Evolutionary conservation across 148 eudicot species (phyloP).

Genomic region (Diospyros kaki): DNA sequence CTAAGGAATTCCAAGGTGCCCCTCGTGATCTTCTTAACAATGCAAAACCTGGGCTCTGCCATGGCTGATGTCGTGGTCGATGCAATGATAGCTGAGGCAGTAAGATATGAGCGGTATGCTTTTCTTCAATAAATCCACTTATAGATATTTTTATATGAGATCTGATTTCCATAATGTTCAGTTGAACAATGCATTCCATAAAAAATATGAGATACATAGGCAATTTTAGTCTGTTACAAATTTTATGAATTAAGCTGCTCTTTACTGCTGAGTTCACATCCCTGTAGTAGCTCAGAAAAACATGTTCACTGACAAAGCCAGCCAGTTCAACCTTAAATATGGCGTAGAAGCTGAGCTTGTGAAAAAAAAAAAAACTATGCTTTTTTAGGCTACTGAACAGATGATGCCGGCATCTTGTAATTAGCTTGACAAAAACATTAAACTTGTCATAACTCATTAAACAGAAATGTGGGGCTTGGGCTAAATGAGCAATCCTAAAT

Average conservation of each 20-base stretch:
- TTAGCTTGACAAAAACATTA: background rate
- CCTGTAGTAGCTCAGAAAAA: too few species aligned
- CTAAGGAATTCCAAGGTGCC: conserved; percentile 53
- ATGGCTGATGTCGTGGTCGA: conserved; percentile 99
- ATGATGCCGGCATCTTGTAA: background rate
- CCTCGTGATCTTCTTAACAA: conserved; percentile 60
- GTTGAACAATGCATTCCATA: background rate
- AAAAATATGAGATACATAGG: background rate
- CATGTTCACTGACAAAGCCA: background rate
- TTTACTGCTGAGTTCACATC: too few species aligned
- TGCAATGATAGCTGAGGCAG: conserved; percentile 99
- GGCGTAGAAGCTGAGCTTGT: background rate
- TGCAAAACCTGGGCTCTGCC: conserved; percentile 93
- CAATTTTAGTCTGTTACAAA: background rate
- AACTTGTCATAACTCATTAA: background rate
- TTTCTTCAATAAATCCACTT: background rate
- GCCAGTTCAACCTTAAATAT: background rate
- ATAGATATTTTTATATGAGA: background rate
- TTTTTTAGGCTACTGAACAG: background rate
- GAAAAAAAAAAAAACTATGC: too few species aligned
- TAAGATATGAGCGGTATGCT: conserved; percentile 73
- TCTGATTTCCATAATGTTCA: background rate
- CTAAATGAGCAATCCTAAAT: conserved; percentile 1
- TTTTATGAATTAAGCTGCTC: background rate
- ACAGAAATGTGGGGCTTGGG: background rate